Conservation (phyloP, 2,329 filamentous ascomycete genomes). For the Scopulariopsis brevicaulis region DNA sequence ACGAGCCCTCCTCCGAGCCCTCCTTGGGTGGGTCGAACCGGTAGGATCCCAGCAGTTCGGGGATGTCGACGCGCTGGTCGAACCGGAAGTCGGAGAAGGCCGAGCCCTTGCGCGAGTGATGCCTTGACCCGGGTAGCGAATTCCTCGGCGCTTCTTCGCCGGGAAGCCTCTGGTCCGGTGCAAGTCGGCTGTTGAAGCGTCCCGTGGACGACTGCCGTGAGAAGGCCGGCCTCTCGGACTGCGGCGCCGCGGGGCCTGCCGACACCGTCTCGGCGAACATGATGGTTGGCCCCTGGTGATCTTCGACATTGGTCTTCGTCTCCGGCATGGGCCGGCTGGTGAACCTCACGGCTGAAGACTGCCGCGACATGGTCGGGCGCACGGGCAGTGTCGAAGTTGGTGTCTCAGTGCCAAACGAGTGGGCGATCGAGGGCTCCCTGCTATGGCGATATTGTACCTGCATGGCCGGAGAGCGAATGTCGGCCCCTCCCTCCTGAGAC, state of each 20-base stretch:
- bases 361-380: constrained; percentile 37
- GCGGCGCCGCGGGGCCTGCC: constrained; percentile 11
- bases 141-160: constrained; percentile 36
- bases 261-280: constrained; percentile 51
- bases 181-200: constrained; percentile 51
- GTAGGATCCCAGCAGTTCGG: constrained; percentile 30
- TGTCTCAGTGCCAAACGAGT: neutral
- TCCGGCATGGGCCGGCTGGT: constrained; percentile 63
- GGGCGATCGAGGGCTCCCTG: neutral
- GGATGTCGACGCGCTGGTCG: constrained; percentile 29
- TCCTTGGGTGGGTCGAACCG: constrained; percentile 10
- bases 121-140: constrained; percentile 41
- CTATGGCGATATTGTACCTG: neutral
- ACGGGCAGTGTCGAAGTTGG: constrained; percentile 10
- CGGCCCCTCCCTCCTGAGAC: neutral
- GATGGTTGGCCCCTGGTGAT: constrained; percentile 52
- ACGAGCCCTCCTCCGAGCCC: constrained; percentile 22
- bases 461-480: neutral
- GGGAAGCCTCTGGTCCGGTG: constrained; percentile 31
- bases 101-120: constrained; percentile 25
- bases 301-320: constrained; percentile 52
- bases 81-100: constrained; percentile 16
- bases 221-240: constrained; percentile 22
- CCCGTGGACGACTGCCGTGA: constrained; percentile 35
- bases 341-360: constrained; percentile 49